Evolutionary conservation across 805 yeast species (phyloP).

Genomic region (Debaryomyces hansenii): DNA sequence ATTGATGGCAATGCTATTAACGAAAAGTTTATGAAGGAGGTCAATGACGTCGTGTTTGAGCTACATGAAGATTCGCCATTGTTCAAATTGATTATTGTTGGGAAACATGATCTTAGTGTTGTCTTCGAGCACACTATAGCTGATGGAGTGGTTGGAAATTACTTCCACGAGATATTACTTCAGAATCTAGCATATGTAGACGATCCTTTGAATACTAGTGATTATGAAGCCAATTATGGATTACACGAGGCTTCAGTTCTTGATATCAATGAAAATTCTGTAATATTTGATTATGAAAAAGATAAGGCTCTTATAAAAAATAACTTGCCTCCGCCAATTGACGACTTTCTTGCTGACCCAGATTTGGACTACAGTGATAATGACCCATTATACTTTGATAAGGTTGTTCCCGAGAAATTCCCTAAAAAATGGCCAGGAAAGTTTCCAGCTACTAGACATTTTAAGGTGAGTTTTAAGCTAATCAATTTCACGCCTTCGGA

Average conservation of each 20-base stretch:
- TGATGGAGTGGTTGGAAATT: constrained; percentile 38
- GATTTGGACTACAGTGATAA: constrained; percentile 25
- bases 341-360: constrained; percentile 25
- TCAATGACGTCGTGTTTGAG: constrained; percentile 18
- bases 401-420: constrained; percentile 17
- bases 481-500: constrained; percentile 26
- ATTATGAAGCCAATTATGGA: constrained; percentile 15
- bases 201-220: constrained; percentile 3
- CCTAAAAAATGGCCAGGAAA: constrained; percentile 32
- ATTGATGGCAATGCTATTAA: constrained; percentile 18
- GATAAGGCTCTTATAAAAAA: constrained; percentile 21
- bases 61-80: constrained; percentile 26
- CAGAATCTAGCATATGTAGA: constrained; percentile 23
- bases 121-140: constrained; percentile 38
- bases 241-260: background rate
- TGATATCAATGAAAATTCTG: constrained; percentile 7
- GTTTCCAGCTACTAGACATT: constrained; percentile 15
- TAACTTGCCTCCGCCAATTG: constrained; percentile 38
- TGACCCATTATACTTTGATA: constrained; percentile 23
- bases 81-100: constrained; percentile 26
- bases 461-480: constrained; percentile 22
- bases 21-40: constrained; percentile 28
- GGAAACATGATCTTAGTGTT: constrained; percentile 19
- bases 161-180: constrained; percentile 35
- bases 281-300: constrained; percentile 17